Evolutionary conservation across 31 red algal genomes (phyloP).

Genomic region (Porphyra umbilicalis): DNA sequence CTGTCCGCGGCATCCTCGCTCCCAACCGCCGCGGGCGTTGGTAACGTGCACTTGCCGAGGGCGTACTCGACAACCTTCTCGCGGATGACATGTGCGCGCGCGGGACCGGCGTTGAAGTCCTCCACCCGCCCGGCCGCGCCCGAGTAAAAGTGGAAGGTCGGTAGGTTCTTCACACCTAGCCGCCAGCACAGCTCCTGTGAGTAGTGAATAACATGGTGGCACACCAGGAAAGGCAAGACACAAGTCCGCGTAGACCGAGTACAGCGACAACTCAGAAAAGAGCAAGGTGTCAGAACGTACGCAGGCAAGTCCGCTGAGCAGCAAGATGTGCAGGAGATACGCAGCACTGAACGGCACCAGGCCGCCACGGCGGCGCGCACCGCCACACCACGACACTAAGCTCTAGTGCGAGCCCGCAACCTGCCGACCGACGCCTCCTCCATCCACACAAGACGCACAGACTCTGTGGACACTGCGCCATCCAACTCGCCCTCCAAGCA

Average conservation of each 20-base stretch:
- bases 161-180: slow-evolving; percentile 26
- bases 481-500: no score
- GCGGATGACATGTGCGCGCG: slow-evolving; percentile 14
- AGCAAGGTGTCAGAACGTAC: neutral
- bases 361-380: no score
- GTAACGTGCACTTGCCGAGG: slow-evolving; percentile 10
- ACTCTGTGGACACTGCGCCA: no score
- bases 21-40: neutral
- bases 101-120: slow-evolving; percentile 29
- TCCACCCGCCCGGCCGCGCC: slow-evolving; percentile 39
- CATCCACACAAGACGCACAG: no score
- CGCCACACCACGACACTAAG: no score
- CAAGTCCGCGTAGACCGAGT: neutral
- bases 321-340: no score
- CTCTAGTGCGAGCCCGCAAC: no score
- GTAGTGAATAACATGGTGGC: no score
- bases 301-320: neutral
- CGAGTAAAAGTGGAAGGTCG: slow-evolving; percentile 48
- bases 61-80: slow-evolving; percentile 19
- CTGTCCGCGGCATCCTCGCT: neutral
- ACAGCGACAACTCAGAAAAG: no score
- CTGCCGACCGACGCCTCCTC: no score
- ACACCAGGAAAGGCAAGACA: neutral
- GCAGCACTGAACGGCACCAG: no score
- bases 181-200: slow-evolving; percentile 20